Percentiles rank a stretch among this genome's conserved stretches.
phyloP scores from a whole-genome alignment of 441 rosid genomes.

The Kokia cookei region DNA sequence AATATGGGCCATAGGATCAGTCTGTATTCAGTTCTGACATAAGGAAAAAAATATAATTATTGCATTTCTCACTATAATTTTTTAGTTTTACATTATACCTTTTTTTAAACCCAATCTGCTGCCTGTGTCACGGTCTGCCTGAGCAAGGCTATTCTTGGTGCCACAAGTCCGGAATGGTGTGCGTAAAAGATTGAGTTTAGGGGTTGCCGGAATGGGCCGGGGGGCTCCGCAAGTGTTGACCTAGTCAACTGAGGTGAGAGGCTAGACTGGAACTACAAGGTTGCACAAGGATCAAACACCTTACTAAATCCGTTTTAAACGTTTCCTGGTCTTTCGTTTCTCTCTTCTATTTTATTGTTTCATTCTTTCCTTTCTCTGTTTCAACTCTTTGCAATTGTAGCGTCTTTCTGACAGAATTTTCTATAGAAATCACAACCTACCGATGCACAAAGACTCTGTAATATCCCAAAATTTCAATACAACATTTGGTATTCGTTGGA shows the following conservation, averaged over 20 bases:
- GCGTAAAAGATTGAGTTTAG: not conserved
- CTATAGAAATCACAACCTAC: not conserved
- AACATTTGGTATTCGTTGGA: not conserved
- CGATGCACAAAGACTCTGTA: not conserved
- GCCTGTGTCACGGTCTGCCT: not conserved
- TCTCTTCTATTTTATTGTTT: not conserved
- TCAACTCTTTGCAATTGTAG: not conserved
- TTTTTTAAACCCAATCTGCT: not conserved
- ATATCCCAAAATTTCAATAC: not conserved
- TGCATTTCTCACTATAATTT: not conserved
- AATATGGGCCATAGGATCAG: not conserved
- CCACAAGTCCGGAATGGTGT: not conserved
- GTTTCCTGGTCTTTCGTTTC: not conserved
- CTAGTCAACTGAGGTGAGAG: not conserved
- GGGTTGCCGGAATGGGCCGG: not conserved
- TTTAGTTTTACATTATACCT: not conserved
- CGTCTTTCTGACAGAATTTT: not conserved
- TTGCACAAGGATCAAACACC: not conserved
- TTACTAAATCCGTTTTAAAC: not conserved
- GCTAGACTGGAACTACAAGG: not conserved
- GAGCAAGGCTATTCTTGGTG: not conserved
- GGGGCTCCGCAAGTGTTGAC: not conserved
- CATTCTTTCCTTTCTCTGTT: not conserved
- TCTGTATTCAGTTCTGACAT: not conserved
- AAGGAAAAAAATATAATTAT: not conserved